Percentiles rank a stretch among this genome's conserved stretches.
These are phyloP conservation scores for Cordyceps farinosa DNA, from an alignment of 2,329 filamentous ascomycete species.

Conservation along the genomic window DNA sequence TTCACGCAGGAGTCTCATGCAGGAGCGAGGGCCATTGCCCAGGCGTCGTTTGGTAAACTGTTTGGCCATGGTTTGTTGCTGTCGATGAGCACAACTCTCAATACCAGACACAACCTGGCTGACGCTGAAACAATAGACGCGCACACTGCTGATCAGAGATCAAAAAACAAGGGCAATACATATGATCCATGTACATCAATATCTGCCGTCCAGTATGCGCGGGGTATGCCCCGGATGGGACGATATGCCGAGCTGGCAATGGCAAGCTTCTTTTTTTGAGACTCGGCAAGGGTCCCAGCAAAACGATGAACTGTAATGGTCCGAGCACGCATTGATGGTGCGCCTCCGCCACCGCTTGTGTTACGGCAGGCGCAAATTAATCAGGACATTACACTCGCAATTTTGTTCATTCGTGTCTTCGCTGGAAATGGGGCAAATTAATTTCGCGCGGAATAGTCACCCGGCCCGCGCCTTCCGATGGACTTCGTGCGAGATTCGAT, in stretches of 20 bases:
- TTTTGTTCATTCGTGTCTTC: neutral
- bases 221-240: neutral
- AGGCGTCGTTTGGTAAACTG: too few species aligned
- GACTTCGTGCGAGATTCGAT: neutral
- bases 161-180: too few species aligned
- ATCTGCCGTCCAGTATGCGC: neutral
- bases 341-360: neutral
- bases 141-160: too few species aligned
- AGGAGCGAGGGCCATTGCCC: neutral
- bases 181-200: too few species aligned
- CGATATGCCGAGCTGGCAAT: conserved; percentile 5
- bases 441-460: neutral
- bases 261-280: neutral
- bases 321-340: conserved; percentile 1
- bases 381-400: neutral
- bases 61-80: too few species aligned
- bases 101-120: too few species aligned
- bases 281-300: neutral
- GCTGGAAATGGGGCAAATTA: neutral
- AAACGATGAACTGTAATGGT: conserved; percentile 1
- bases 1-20: neutral
- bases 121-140: too few species aligned
- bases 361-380: neutral
- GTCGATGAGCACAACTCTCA: too few species aligned
- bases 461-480: neutral